Conservation (phyloP, 768 basidiomycete species). For the Lactarius tabidus region DNA sequence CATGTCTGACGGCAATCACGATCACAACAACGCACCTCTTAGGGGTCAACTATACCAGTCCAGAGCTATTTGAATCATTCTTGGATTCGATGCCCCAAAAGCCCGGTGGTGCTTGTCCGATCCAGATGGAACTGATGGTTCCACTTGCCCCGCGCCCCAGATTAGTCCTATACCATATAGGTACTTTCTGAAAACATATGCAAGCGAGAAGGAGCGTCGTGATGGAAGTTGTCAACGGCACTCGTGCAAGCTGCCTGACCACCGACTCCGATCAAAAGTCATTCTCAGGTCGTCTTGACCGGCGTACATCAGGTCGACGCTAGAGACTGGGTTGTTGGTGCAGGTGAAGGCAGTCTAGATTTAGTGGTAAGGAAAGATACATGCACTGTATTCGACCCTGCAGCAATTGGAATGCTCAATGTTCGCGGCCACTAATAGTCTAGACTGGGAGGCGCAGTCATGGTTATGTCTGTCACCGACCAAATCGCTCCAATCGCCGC, state of each 20-base stretch:
- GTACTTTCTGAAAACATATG: background rate
- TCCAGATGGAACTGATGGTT: background rate
- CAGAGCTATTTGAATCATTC: too few relatives aligned
- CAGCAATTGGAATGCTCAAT: background rate
- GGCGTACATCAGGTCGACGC: too few relatives aligned
- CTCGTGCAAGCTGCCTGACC: background rate
- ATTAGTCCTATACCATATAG: background rate
- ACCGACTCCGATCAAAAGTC: background rate
- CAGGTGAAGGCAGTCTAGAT: background rate
- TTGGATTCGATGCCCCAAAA: background rate
- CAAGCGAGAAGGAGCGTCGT: too few relatives aligned
- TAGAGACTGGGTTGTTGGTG: background rate
- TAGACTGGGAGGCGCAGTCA: background rate
- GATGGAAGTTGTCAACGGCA: too few relatives aligned
- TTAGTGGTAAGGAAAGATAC: background rate
- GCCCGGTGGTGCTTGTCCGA: background rate
- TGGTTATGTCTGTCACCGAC: constrained; percentile 12
- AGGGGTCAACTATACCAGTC: background rate
- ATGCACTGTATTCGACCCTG: background rate
- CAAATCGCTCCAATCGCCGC: constrained; percentile 33
- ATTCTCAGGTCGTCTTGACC: too few relatives aligned
- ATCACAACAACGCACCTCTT: background rate
- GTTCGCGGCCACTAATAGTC: background rate
- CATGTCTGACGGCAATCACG: background rate
- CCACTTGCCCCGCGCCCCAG: background rate